Base-by-base conservation (phyloP, 768 basidiomycete species). In the Lactifluus hygrophoroides region DNA sequence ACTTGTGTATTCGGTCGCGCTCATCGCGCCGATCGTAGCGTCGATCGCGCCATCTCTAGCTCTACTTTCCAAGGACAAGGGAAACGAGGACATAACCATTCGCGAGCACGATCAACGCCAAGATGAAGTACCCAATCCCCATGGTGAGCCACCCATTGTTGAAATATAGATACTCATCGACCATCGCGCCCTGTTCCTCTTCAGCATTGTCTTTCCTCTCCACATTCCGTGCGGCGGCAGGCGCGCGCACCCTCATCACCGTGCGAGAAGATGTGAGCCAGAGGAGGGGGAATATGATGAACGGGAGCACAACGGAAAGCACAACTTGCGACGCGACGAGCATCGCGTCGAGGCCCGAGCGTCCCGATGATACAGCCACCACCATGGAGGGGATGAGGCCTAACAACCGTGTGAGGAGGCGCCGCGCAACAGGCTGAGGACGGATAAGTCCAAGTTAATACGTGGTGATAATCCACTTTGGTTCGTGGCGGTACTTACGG, bases 241-340 rank as follows among this genome's bases (percentile, higher is more conserved):
- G 46, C 8, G 35, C 46, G 7, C 58, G 56, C 54, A 86, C 83
- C 10, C 75, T 76, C 92, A 94, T 94, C 66, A 92, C 76, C 9
- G 75, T 69, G 58, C 81, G 81, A 7, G 73, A 75, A 63, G 84
- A 74, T 16, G 90, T 91, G 66, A 90, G 78, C 66, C 76, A 90
- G 51, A 94, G 73, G 54, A 92, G 77, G 0, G 91, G 92, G 62
- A 90, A 76, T n/a, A 84, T 79, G 72, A 94, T 78, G 73, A 93
- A 93, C 0, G 92, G 92, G 4, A 94, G 80, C 9, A 90, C 81
- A 68, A 95, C 78, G 27, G 86, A 85, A 28, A 97, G 78, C 35
- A 85, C 77, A 53, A 94, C 94, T 69, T 96, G 94, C 3, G 83
- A 90, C 2, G 78, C 82, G 43, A 97, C 86, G n/a, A 97, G 83